Conservation (phyloP, 306 rosid species). For the Fragaria nilgerrensis region DNA sequence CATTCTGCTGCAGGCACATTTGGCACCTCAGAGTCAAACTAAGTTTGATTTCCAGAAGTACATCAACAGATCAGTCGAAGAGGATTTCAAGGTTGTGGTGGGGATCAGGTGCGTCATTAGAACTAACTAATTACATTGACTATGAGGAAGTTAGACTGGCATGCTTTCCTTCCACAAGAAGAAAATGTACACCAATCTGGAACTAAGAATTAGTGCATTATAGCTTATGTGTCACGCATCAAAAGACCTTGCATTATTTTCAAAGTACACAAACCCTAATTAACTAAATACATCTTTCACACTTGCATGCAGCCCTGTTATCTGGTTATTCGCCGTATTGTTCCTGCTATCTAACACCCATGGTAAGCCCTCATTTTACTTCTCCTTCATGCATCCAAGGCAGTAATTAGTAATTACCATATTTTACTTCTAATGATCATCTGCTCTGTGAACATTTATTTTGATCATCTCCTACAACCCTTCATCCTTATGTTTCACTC, state of each 20-base stretch:
- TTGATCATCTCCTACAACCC: not conserved
- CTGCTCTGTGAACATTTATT: not conserved
- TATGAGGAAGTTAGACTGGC: not conserved
- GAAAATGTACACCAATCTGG: not conserved
- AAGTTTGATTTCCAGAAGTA: conserved; percentile 72
- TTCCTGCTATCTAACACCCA: conserved; percentile 25
- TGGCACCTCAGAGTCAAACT: conserved; percentile 67
- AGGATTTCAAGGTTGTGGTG: conserved; percentile 82
- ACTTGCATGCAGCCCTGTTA: conserved; percentile 31
- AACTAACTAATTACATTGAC: not conserved
- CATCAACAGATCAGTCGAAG: conserved; percentile 70
- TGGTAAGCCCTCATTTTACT: conserved; percentile 8
- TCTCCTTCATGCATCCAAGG: not conserved
- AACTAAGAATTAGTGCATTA: not conserved
- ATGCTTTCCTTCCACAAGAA: not conserved
- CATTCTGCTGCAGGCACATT: conserved; percentile 66
- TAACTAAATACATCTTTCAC: not conserved
- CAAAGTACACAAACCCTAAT: not conserved
- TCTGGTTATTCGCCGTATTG: conserved; percentile 29
- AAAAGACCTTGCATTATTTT: not conserved
- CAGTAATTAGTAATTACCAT: not conserved
- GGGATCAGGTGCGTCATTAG: conserved; percentile 63
- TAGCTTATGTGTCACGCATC: not conserved
- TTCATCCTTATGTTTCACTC: not conserved
- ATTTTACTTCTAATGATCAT: not conserved